Evolutionary conservation across 176 grass and related monocot species (phyloP).

Genomic region (Bothriochloa decipiens): DNA sequence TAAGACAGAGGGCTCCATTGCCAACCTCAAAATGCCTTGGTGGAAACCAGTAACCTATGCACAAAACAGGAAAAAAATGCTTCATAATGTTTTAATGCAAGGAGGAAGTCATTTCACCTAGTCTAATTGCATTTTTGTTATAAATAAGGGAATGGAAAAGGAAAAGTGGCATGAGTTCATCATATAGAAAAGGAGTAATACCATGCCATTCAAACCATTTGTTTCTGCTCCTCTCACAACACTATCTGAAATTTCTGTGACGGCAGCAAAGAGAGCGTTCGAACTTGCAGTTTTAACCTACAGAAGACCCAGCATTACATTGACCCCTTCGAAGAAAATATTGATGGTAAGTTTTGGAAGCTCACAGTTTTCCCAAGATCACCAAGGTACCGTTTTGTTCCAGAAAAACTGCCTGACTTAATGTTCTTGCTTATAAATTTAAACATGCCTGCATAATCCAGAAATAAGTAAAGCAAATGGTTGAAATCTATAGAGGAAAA

Average conservation of each 20-base stretch:
- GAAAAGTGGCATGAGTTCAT: not conserved
- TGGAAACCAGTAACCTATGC: slow-evolving; percentile 78
- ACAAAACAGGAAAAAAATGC: not conserved
- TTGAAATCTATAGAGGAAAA: slow-evolving; percentile 24
- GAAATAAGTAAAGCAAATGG: slow-evolving; percentile 25
- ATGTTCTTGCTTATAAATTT: slow-evolving; percentile 95
- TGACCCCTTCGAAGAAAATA: slow-evolving; percentile 31
- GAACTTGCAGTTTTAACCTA: slow-evolving; percentile 89
- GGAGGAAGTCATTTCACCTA: not conserved
- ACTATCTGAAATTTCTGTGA: slow-evolving; percentile 87
- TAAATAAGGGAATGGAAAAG: not conserved
- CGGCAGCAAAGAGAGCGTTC: slow-evolving; percentile 76
- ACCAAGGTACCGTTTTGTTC: slow-evolving; percentile 89
- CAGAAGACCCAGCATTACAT: slow-evolving; percentile 44
- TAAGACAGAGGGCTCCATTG: slow-evolving; percentile 89
- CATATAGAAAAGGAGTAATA: slow-evolving; percentile 36
- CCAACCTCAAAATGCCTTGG: slow-evolving; percentile 82
- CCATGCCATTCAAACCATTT: slow-evolving; percentile 88
- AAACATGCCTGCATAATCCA: slow-evolving; percentile 74
- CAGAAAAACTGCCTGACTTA: slow-evolving; percentile 67
- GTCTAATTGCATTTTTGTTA: not conserved
- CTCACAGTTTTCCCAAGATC: slow-evolving; percentile 92
- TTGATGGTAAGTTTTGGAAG: slow-evolving; percentile 42
- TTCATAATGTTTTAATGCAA: slow-evolving; percentile 32
- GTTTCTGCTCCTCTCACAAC: slow-evolving; percentile 84